phyloP scores from a whole-genome alignment of 257 asterid species.

The Eucommia ulmoides region DNA sequence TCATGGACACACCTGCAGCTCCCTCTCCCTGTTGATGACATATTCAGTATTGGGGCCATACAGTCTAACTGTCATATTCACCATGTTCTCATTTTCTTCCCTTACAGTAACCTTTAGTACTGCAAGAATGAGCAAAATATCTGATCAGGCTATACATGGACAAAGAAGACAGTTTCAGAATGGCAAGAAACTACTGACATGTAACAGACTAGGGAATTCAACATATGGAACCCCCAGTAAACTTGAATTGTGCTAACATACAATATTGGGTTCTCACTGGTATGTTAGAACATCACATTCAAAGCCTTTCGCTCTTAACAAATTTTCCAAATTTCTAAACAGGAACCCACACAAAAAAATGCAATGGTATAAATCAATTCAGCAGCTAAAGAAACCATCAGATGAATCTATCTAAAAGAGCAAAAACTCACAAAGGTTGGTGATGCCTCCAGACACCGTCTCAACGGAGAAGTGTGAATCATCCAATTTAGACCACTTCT shows the following conservation, averaged over 20 bases:
- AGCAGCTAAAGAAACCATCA: no score
- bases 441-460: conserved; percentile 95
- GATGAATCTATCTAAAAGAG: conserved; percentile 6
- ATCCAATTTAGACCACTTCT: conserved; percentile 62
- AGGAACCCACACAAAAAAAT: no score
- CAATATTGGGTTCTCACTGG: no score
- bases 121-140: conserved; percentile 24
- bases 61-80: conserved; percentile 55
- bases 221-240: no score
- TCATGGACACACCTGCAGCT: conserved; percentile 47
- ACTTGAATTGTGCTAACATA: no score
- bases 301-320: no score
- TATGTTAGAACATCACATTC: no score
- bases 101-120: conserved; percentile 78
- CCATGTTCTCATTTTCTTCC: conserved; percentile 33
- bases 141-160: background rate
- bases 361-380: no score
- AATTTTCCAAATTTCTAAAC: no score
- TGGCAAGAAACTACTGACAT: conserved; percentile 10
- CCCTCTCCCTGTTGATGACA: conserved; percentile 86
- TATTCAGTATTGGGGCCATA: conserved; percentile 96
- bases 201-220: no score
- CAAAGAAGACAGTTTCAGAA: background rate
- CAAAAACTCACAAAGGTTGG: conserved; percentile 58
- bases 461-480: conserved; percentile 68